Evolutionary conservation across 306 rosid genomes (phyloP), one percentile per base, ranked within the genome.

Genomic region (Prunus salicina): DNA sequence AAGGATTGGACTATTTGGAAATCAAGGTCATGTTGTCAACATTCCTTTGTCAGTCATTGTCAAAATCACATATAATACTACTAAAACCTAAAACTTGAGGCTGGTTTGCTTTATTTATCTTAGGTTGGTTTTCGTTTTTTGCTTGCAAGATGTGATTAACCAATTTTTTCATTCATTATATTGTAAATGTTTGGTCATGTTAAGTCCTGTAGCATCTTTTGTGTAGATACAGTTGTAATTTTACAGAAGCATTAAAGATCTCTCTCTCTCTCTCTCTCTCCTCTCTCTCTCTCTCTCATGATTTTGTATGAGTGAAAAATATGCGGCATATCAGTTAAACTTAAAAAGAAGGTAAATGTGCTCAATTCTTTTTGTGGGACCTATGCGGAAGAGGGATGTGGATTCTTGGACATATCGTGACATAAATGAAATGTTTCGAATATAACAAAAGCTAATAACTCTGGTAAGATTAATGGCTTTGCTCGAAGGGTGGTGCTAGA

Each of bases 1-100:
- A 74, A 96, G 91, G 78, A 89, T 96, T 74, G 96, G 93, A 24
- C 86, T 96, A 55, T 92, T 87, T 82, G 99, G 99, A 73, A 76
- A 78, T 83, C 91, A 87, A 53, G 97, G 98, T 82, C 99, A 96
- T 79, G 82, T 81, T 63, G 60, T 96, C 24, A 92, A 84, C 86
- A 81, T 96, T 86, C 99, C 99, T 50, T 58, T 96, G 64, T 87
- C 97, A 11, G 87, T 96, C 32, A 86, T 83, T 65, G 78, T 56
- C 68, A 92, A 86, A 85, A 79, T 75, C 74, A 76, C 87, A 43
- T 75, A 76, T 66, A 84, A 88, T 77, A 80, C 72, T 7, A 85
- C 92, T 50, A 73, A 28, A 1, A 81, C 81, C 80, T 89, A 69
- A 85, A 69, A 4, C 38, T 68, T 12, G 73, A 73, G 47, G 27